Percentiles rank a stretch among this genome's conserved stretches.
Conservation (phyloP, 345 rosid genomes). For the Excoecaria agallocha region DNA sequence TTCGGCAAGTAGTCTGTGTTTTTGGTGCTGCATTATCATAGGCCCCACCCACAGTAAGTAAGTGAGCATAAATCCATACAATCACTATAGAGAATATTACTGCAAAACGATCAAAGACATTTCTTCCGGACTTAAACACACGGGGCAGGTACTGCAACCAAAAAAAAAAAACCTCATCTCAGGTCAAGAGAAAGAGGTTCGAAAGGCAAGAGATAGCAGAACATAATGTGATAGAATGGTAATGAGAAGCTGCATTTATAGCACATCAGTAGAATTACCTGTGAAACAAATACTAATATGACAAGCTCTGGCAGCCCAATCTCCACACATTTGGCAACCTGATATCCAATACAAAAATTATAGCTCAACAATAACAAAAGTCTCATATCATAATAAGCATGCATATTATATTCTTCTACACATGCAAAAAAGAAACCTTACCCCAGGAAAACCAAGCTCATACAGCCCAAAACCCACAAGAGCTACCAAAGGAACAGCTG, state of each 20-base stretch:
- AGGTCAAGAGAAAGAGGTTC: not conserved
- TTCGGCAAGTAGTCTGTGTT: constrained; percentile 81
- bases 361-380: not conserved
- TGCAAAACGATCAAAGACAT: constrained; percentile 69
- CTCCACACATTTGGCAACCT: constrained; percentile 98
- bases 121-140: constrained; percentile 47
- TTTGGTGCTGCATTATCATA: constrained; percentile 56
- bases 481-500: constrained; percentile 84
- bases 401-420: not conserved
- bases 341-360: constrained; percentile 10
- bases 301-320: constrained; percentile 89
- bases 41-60: constrained; percentile 94
- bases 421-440: constrained; percentile 37
- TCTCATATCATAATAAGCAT: not conserved
- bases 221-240: not conserved
- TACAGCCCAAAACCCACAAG: constrained; percentile 91
- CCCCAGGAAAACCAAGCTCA: constrained; percentile 97
- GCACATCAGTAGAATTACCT: constrained; percentile 46
- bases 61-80: constrained; percentile 90
- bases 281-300: constrained; percentile 70
- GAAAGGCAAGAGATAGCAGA: constrained; percentile 1
- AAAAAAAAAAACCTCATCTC: constrained; percentile 1
- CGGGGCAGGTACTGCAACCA: constrained; percentile 82
- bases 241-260: constrained; percentile 2
- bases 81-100: constrained; percentile 72